Conservation (phyloP, 2,329 filamentous ascomycete genomes). For the Myriangium duriaei region DNA sequence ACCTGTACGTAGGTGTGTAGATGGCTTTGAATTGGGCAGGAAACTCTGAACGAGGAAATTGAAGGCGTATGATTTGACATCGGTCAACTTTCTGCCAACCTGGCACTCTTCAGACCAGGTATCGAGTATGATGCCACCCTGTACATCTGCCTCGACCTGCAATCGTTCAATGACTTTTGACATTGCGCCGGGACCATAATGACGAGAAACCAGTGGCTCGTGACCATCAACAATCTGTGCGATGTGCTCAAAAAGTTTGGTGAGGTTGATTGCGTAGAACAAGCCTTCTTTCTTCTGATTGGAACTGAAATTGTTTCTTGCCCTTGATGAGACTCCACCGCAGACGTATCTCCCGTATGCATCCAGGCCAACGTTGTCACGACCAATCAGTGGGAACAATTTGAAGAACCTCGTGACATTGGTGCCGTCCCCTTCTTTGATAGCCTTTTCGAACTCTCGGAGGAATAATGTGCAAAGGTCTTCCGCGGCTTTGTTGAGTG, state of each 20-base stretch:
- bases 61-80: constrained; percentile 95
- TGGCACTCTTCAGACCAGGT: constrained; percentile 85
- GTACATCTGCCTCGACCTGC: constrained; percentile 88
- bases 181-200: constrained; percentile 92
- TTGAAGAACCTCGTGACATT: constrained; percentile 97
- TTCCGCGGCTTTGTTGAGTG: constrained; percentile 75
- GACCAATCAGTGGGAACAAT: constrained; percentile 84
- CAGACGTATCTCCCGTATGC: constrained; percentile 95
- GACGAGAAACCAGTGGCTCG: constrained; percentile 77
- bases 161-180: constrained; percentile 82
- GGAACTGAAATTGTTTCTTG: constrained; percentile 63
- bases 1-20: constrained; percentile 51
- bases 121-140: constrained; percentile 89
- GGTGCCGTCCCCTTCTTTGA: constrained; percentile 71
- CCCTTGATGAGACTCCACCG: constrained; percentile 77
- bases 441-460: constrained; percentile 87
- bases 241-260: constrained; percentile 92
- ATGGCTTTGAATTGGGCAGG: constrained; percentile 54
- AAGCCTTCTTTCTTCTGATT: constrained; percentile 59
- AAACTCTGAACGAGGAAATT: constrained; percentile 96
- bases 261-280: constrained; percentile 85
- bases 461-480: constrained; percentile 83
- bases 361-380: constrained; percentile 79
- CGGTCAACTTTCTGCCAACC: constrained; percentile 76
- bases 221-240: constrained; percentile 92